Percentiles rank a stretch among this genome's conserved stretches.
Conservation (phyloP, 345 rosid genomes). For the Eutrema japonicum region DNA sequence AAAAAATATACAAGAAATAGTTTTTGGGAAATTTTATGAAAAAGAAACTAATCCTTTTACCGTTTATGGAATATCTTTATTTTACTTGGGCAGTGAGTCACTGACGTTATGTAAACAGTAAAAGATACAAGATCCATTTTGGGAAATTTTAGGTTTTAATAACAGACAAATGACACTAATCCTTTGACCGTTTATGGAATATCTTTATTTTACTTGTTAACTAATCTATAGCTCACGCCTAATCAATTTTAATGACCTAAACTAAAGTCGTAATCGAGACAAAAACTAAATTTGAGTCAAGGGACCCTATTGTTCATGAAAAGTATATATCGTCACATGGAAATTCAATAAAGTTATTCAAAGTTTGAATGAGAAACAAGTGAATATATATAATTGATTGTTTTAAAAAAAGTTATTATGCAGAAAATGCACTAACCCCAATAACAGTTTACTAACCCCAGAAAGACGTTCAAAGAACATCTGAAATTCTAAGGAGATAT, state of each 20-base stretch:
- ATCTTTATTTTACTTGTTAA: not conserved
- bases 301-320: conserved; percentile 39
- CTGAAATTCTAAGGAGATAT: conserved; percentile 18
- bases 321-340: conserved; percentile 45
- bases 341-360: conserved; percentile 33
- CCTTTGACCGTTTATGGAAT: conserved; percentile 10
- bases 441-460: conserved; percentile 24
- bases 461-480: conserved; percentile 35
- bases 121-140: not conserved
- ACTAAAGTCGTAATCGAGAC: conserved; percentile 33
- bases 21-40: not conserved
- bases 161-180: not conserved
- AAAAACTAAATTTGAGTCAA: conserved; percentile 29
- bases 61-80: conserved; percentile 11
- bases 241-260: conserved; percentile 13
- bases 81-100: not conserved
- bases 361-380: conserved; percentile 40
- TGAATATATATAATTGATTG: not conserved
- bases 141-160: not conserved
- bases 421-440: conserved; percentile 20
- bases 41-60: not conserved
- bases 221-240: not conserved
- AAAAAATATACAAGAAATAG: no score
- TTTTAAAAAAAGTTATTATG: not conserved
- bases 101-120: no score